Evolutionary conservation across 2,329 filamentous ascomycete genomes (phyloP).

Genomic region (Colletotrichum orbiculare): DNA sequence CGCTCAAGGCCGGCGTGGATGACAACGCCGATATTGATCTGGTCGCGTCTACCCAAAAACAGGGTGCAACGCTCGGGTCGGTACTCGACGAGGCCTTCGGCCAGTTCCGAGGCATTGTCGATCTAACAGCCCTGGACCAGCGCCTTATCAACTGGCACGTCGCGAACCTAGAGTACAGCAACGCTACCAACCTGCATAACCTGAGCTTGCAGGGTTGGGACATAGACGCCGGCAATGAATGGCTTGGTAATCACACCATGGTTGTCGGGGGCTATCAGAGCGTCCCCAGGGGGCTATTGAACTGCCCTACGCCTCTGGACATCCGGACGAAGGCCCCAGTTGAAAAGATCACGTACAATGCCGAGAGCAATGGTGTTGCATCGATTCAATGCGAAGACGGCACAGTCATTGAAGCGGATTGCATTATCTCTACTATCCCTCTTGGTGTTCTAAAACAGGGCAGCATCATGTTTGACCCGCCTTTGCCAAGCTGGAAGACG

Average conservation of each 20-base stretch:
- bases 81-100: constrained; percentile 91
- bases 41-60: constrained; percentile 69
- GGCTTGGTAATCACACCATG: constrained; percentile 94
- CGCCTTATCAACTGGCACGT: constrained; percentile 97
- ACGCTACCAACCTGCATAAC: constrained; percentile 87
- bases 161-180: constrained; percentile 97
- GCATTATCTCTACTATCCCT: constrained; percentile 89
- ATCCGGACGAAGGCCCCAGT: constrained; percentile 80
- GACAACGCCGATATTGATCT: constrained; percentile 78
- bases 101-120: constrained; percentile 86
- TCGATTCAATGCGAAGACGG: constrained; percentile 82
- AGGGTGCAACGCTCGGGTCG: constrained; percentile 83
- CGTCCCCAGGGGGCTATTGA: constrained; percentile 86
- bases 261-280: constrained; percentile 94
- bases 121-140: constrained; percentile 87
- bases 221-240: constrained; percentile 97
- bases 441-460: constrained; percentile 91
- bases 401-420: constrained; percentile 82
- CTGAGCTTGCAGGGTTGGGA: constrained; percentile 95
- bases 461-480: constrained; percentile 85
- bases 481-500: constrained; percentile 87
- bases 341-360: constrained; percentile 75
- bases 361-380: constrained; percentile 47
- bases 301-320: constrained; percentile 80
- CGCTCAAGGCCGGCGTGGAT: constrained; percentile 71